These are phyloP conservation scores for Trichophyton rubrum DNA, from an alignment of 2,329 filamentous ascomycete species.

Conservation along the genomic window DNA sequence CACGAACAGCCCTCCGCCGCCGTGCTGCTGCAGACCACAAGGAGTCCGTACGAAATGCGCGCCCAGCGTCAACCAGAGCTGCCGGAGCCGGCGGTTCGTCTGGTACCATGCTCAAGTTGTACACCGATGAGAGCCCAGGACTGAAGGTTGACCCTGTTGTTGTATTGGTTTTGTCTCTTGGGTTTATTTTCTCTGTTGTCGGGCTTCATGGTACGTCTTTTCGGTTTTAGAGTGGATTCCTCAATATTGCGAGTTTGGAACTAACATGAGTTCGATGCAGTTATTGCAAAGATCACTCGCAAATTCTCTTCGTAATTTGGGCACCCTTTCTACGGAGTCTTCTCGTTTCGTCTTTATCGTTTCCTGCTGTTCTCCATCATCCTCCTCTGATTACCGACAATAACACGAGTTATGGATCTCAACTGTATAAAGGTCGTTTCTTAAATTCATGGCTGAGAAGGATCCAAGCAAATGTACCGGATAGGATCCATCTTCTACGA, in stretches of 20 bases:
- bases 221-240: neutral
- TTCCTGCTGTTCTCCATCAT: neutral
- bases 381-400: neutral
- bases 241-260: neutral
- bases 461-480: neutral
- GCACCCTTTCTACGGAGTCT: neutral
- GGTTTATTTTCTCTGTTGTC: slow-evolving; percentile 98
- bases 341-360: neutral
- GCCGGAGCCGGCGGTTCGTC: slow-evolving; percentile 92
- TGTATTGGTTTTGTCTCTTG: slow-evolving; percentile 86
- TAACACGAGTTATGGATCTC: neutral
- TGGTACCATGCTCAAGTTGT: slow-evolving; percentile 97
- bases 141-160: slow-evolving; percentile 97
- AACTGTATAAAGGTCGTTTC: neutral
- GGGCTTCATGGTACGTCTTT: slow-evolving; percentile 78
- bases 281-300: slow-evolving; percentile 90
- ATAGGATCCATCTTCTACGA: neutral
- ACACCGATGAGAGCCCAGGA: slow-evolving; percentile 96
- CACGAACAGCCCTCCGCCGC: slow-evolving; percentile 87
- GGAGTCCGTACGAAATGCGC: slow-evolving; percentile 87
- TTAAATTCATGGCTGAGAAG: neutral
- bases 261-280: slow-evolving; percentile 34
- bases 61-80: slow-evolving; percentile 81
- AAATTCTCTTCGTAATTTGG: slow-evolving; percentile 50
- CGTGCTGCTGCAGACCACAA: slow-evolving; percentile 94